Percentiles rank a stretch among this genome's conserved stretches.
phyloP scores from a whole-genome alignment of 1,284 basidiomycete species.

The Ceratobasidium sp. region DNA sequence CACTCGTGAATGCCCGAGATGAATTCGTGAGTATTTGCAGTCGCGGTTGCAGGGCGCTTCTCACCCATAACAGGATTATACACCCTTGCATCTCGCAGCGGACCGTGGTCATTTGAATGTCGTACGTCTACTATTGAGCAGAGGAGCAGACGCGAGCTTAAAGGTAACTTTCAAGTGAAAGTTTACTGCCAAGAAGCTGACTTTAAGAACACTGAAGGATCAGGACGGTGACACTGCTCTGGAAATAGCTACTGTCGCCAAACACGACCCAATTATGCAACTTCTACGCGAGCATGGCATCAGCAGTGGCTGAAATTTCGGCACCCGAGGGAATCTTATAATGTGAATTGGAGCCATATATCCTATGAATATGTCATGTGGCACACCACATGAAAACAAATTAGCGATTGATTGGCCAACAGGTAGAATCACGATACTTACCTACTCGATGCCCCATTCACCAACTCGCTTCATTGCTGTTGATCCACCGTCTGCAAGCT shows the following conservation, averaged over 20 bases:
- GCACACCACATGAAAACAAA: background rate
- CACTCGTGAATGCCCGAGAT: conserved; percentile 64
- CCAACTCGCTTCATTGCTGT: conserved; percentile 92
- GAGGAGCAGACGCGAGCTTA: conserved; percentile 74
- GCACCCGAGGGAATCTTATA: background rate
- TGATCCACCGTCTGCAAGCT: conserved; percentile 76
- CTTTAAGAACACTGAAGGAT: conserved; percentile 65
- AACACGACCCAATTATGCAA: conserved; percentile 71
- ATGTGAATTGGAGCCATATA: conserved; percentile 10
- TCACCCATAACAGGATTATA: conserved; percentile 75
- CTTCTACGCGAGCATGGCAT: conserved; percentile 59
- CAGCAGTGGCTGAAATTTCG: conserved; percentile 9
- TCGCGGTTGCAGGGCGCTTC: too few relatives aligned
- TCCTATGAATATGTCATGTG: background rate
- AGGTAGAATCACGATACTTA: background rate
- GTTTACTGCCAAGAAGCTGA: conserved; percentile 15
- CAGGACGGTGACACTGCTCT: conserved; percentile 74
- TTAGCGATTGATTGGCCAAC: background rate
- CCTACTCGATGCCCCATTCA: conserved; percentile 77
- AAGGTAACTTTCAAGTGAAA: conserved; percentile 62
- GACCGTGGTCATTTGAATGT: conserved; percentile 78
- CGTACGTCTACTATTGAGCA: conserved; percentile 71
- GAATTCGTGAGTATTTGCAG: conserved; percentile 70
- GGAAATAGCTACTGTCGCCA: conserved; percentile 76
- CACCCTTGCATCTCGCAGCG: conserved; percentile 85